Base-by-base conservation (phyloP, 306 rosid genomes). In the Acacia crassicarpa region DNA sequence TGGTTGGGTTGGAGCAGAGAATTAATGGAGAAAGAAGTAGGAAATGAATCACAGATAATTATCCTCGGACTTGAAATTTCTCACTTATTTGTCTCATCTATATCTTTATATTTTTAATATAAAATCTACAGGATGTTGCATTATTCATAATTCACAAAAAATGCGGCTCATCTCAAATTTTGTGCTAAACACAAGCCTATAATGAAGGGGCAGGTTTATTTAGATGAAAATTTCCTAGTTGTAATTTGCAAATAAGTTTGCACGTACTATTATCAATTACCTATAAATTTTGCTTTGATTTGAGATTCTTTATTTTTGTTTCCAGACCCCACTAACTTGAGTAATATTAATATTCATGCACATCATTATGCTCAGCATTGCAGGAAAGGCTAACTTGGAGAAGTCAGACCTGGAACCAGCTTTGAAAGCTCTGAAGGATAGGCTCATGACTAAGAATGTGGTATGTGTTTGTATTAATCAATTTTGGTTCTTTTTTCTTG, bases 371-470 rank as follows among this genome's bases (percentile, higher is more conserved):
- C 82, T 43, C 91, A 93, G 99, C 86, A 95, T 95, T 86, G 98
- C 98, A 16, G 99, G 99, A 76, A 95, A 95, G 87, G 91, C 94
- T 69, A 95, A 92, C 84, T 90, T 95, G 92, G 98, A 95, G 84
- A 93, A 86, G 89, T 83, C 99, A 11, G 98, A 95, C 85, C 88
- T 95, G 84, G 97, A 89, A 86, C 99, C 97, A 46, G 97, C 99
- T 81, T 81, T 95, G 93, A 93, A 89, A 87, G 98, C 96, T 84
- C 91, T 93, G 61, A 95, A 95, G 89, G 98, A 95, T 80, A 92
- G 98, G 90, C 94, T 93, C 49, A 95, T 95, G 99, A 95, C 98
- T 79, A 95, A 95, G 96, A 95, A 95, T 82, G 99, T 93, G 94
- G 99, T 95, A 88, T 83, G 96, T 67, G 67, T 53, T 74, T 85